Evolutionary conservation across 306 rosid genomes (phyloP).

Genomic region (Castanopsis chinensis): DNA sequence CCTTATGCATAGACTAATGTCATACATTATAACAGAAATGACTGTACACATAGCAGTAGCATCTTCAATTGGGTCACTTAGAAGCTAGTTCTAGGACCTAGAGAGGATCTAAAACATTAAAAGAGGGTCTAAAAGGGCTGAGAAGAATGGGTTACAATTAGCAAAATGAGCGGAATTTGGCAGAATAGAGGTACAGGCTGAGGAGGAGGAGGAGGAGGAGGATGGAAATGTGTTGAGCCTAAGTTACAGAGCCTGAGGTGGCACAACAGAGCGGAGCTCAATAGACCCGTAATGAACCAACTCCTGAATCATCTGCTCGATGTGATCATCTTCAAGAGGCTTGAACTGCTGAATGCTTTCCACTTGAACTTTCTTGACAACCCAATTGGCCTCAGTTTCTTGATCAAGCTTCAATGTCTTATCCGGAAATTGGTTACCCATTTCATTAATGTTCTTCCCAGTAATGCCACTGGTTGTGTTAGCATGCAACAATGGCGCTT

Average conservation of each 20-base stretch:
- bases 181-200: conserved; percentile 12
- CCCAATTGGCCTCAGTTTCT: conserved; percentile 42
- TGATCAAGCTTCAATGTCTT: conserved; percentile 27
- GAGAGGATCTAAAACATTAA: neutral
- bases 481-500: conserved; percentile 15
- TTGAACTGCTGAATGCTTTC: conserved; percentile 48
- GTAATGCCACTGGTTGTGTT: conserved; percentile 23
- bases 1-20: conserved; percentile 24
- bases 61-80: conserved; percentile 50
- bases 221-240: conserved; percentile 4
- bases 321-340: conserved; percentile 80
- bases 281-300: conserved; percentile 75
- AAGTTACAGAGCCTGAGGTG: conserved; percentile 29
- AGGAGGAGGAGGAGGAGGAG: neutral
- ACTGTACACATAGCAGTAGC: conserved; percentile 45
- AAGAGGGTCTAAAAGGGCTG: conserved; percentile 10
- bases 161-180: conserved; percentile 35
- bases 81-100: conserved; percentile 38
- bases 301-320: conserved; percentile 94
- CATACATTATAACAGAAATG: conserved; percentile 32
- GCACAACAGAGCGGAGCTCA: conserved; percentile 60
- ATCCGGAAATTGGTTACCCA: conserved; percentile 21
- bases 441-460: conserved; percentile 14
- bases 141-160: conserved; percentile 50
- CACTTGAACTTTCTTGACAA: conserved; percentile 52